Conservation (phyloP, 2,329 filamentous ascomycete genomes). For the Daldinia sp. region DNA sequence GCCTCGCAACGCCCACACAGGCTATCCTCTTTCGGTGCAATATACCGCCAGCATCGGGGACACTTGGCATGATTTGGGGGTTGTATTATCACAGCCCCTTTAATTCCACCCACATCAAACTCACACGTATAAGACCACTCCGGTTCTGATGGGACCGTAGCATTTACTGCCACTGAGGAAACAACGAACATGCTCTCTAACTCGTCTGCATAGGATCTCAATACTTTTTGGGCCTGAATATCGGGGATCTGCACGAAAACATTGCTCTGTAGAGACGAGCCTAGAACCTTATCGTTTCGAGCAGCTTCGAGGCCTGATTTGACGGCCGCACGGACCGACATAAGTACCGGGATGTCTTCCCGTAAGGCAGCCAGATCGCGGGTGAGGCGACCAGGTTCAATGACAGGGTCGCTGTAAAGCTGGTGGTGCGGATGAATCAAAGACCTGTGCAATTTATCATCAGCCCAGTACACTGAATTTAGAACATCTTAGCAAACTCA, state of each 20-base stretch:
- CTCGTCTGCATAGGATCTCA: conserved; percentile 57
- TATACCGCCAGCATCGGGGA: conserved; percentile 86
- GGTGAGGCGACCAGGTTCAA: conserved; percentile 52
- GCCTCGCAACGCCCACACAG: conserved; percentile 79
- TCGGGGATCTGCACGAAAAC: conserved; percentile 65
- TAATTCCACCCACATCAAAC: conserved; percentile 52
- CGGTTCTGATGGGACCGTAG: conserved; percentile 32
- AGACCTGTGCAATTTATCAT: conserved; percentile 35
- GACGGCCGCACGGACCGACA: conserved; percentile 69
- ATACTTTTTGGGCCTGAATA: conserved; percentile 43
- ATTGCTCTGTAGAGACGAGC: conserved; percentile 81
- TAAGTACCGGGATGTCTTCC: conserved; percentile 57
- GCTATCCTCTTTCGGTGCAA: conserved; percentile 69
- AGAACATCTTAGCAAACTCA: conserved; percentile 43
- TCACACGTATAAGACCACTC: conserved; percentile 54
- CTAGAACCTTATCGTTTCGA: conserved; percentile 74
- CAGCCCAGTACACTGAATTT: background rate
- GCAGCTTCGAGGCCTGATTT: conserved; percentile 80
- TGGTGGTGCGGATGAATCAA: conserved; percentile 55
- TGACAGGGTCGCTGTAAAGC: conserved; percentile 55
- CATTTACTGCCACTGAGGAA: conserved; percentile 64
- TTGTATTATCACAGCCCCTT: conserved; percentile 54
- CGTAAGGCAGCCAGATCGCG: conserved; percentile 52
- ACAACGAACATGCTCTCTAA: conserved; percentile 73
- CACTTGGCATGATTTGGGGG: conserved; percentile 74